phyloP scores from a whole-genome alignment of 1,284 basidiomycete genomes.

The Papiliotrema fonsecae region DNA sequence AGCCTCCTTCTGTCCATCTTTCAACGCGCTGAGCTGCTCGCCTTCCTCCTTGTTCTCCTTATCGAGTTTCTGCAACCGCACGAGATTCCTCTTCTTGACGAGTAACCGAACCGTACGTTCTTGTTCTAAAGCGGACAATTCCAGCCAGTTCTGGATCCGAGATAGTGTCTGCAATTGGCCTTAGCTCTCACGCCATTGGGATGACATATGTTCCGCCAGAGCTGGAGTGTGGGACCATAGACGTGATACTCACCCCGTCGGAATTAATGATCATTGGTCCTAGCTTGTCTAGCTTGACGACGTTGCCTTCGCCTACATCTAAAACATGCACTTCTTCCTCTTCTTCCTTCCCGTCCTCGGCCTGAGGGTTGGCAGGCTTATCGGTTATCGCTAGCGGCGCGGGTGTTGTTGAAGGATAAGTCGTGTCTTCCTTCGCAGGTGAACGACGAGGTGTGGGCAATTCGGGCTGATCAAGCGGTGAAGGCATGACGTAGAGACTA shows the following conservation, averaged over 20 bases:
- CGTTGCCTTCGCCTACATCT: constrained; percentile 37
- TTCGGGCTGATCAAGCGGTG: constrained; percentile 20
- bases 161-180: constrained; percentile 39
- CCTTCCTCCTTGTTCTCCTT: constrained; percentile 12
- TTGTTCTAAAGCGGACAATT: constrained; percentile 40
- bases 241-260: constrained; percentile 39
- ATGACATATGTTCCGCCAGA: too few relatives aligned
- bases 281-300: constrained; percentile 42
- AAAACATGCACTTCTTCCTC: constrained; percentile 23
- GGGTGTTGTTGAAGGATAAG: too few relatives aligned
- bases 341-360: not conserved
- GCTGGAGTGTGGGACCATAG: too few relatives aligned
- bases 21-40: constrained; percentile 1
- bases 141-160: constrained; percentile 46
- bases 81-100: constrained; percentile 47
- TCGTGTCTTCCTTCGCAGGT: too few relatives aligned
- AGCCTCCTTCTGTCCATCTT: constrained; percentile 1
- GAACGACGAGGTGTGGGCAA: constrained; percentile 10
- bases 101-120: constrained; percentile 46
- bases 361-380: not conserved
- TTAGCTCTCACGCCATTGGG: not conserved
- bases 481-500: constrained; percentile 13
- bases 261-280: constrained; percentile 48
- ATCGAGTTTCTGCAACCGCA: constrained; percentile 35
- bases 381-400: not conserved